Evolutionary conservation across 805 yeast species (phyloP).

Genomic region (Candida coleopterorum): DNA sequence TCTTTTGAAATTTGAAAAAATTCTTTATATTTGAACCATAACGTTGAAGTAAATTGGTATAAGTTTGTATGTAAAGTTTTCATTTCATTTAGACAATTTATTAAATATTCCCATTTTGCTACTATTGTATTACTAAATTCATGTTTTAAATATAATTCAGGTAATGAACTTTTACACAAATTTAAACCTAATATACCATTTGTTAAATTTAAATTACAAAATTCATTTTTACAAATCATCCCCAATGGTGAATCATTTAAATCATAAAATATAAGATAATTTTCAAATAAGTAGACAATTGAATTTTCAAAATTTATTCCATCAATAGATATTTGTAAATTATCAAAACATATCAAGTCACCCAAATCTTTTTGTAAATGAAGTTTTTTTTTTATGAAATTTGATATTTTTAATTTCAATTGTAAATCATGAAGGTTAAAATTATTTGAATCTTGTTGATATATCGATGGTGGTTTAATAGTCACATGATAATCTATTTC

Average conservation of each 20-base stretch:
- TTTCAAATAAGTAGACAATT: constrained; percentile 28
- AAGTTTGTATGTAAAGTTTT: constrained; percentile 23
- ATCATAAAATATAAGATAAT: constrained; percentile 23
- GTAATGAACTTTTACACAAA: constrained; percentile 37
- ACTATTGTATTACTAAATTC: constrained; percentile 23
- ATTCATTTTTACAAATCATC: constrained; percentile 33
- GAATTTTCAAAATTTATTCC: constrained; percentile 39
- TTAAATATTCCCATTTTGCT: constrained; percentile 39
- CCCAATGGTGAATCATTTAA: constrained; percentile 31
- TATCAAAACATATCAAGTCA: constrained; percentile 36
- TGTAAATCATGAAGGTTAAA: constrained; percentile 2
- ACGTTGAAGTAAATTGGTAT: constrained; percentile 47
- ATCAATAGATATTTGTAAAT: constrained; percentile 37
- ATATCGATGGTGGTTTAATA: constrained; percentile 8
- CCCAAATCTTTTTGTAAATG: constrained; percentile 14
- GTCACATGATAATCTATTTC: constrained; percentile 4
- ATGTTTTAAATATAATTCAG: constrained; percentile 38
- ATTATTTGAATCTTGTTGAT: not conserved
- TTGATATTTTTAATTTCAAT: constrained; percentile 5
- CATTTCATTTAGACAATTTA: constrained; percentile 15
- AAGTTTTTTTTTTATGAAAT: constrained; percentile 2
- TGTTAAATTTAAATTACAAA: constrained; percentile 22
- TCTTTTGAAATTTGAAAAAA: constrained; percentile 34
- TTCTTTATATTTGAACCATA: constrained; percentile 40
- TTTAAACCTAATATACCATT: constrained; percentile 26